Evolutionary conservation across 164 flowering plant genomes (phyloP).

Genomic region (Paratinospora sagittata): DNA sequence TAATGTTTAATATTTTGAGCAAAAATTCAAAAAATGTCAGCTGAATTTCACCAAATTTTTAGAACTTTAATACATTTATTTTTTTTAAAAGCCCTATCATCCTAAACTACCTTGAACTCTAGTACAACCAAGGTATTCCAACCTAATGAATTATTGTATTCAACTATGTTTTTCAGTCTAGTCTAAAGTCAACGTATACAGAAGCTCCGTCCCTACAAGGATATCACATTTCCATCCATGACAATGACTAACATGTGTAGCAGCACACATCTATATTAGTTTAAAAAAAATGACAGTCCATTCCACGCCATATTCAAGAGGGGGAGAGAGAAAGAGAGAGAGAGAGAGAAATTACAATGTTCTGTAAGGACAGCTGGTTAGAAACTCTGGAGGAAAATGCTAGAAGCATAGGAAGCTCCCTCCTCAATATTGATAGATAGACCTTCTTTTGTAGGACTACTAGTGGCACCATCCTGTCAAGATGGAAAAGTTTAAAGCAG

Average conservation of each 20-base stretch:
- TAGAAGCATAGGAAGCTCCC: constrained; percentile 75
- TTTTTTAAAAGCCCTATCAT: too few relatives aligned
- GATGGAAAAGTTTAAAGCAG: constrained; percentile 5
- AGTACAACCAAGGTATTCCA: too few relatives aligned
- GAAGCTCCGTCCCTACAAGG: too few relatives aligned
- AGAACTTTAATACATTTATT: too few relatives aligned
- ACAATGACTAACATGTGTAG: background rate
- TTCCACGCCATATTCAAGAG: background rate
- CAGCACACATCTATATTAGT: background rate
- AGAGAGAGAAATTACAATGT: constrained; percentile 42
- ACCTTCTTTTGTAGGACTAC: constrained; percentile 78
- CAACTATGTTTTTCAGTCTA: too few relatives aligned
- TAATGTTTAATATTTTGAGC: too few relatives aligned
- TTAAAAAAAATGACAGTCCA: background rate
- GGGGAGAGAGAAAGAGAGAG: background rate
- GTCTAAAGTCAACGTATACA: too few relatives aligned
- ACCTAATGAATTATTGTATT: too few relatives aligned
- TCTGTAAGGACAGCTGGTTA: constrained; percentile 69
- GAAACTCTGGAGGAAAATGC: constrained; percentile 65
- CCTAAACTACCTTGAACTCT: too few relatives aligned
- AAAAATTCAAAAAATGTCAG: too few relatives aligned
- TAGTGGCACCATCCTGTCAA: constrained; percentile 71
- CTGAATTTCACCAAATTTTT: too few relatives aligned
- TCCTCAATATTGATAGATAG: constrained; percentile 75
- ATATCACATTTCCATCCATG: background rate